A percentile compares a stretch with the other conserved stretches of the same genome.
These are phyloP conservation scores for Paramecium primaurelia DNA, from an alignment of 73 alveolate species.

Conservation along the genomic window DNA sequence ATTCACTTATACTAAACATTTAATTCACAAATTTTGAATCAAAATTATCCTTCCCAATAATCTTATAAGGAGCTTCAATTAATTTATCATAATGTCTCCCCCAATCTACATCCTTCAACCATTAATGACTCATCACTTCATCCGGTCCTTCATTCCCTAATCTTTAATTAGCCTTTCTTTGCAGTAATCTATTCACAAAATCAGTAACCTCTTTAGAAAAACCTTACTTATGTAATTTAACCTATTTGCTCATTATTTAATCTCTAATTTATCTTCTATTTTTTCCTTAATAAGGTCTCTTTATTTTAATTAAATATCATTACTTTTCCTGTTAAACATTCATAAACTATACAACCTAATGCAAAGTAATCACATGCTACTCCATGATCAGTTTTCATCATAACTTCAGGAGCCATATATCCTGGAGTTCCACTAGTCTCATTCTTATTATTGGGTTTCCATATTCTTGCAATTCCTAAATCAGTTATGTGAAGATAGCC, in stretches of 20 bases:
- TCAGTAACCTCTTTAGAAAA: slow-evolving; percentile 92
- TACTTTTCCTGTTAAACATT: slow-evolving; percentile 73
- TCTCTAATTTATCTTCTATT: slow-evolving; percentile 77
- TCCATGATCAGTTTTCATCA: slow-evolving; percentile 76
- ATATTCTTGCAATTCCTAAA: slow-evolving; percentile 87
- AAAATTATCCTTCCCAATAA: not conserved
- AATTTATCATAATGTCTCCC: slow-evolving; percentile 52
- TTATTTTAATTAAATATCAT: too few relatives aligned
- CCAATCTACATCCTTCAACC: slow-evolving; percentile 89
- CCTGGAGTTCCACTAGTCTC: slow-evolving; percentile 94
- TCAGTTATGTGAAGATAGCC: slow-evolving; percentile 88
- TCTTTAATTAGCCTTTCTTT: slow-evolving; percentile 84
- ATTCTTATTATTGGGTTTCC: slow-evolving; percentile 76
- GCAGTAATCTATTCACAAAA: slow-evolving; percentile 84
- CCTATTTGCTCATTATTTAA: slow-evolving; percentile 67
- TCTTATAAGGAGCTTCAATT: slow-evolving; percentile 49
- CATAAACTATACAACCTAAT: slow-evolving; percentile 87
- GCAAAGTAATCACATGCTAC: slow-evolving; percentile 89
- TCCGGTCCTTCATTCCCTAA: slow-evolving; percentile 86
- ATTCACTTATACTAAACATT: not conserved
- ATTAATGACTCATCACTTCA: slow-evolving; percentile 85
- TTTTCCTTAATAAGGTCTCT: slow-evolving; percentile 91
- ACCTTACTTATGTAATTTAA: slow-evolving; percentile 77
- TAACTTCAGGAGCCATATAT: slow-evolving; percentile 91
- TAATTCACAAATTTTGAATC: slow-evolving; percentile 12